Evolutionary conservation across 768 basidiomycete genomes (phyloP).

Genomic region (Serendipita indica): DNA sequence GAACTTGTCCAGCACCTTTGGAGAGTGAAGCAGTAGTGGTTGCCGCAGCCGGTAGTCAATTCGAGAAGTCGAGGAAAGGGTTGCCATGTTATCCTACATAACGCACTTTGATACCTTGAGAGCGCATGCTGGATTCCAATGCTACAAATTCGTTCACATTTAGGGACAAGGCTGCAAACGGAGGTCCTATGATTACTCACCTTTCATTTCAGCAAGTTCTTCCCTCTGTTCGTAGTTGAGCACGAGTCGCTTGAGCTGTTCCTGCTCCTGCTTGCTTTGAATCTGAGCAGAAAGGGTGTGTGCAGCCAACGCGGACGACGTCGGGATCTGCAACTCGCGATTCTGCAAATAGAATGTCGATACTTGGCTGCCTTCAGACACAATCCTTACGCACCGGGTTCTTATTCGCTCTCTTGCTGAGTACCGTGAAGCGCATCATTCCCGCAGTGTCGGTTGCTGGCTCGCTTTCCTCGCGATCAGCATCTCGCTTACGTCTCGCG

Average conservation of each 20-base stretch:
- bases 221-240: slow-evolving; percentile 83
- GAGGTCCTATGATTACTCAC: too few species aligned
- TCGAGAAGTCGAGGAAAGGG: too few species aligned
- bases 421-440: slow-evolving; percentile 82
- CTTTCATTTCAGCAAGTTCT: slow-evolving; percentile 28
- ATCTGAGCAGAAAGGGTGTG: slow-evolving; percentile 84
- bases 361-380: background rate
- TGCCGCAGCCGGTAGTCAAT: too few species aligned
- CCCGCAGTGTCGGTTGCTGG: slow-evolving; percentile 23
- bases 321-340: slow-evolving; percentile 78
- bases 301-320: slow-evolving; percentile 73
- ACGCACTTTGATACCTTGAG: background rate
- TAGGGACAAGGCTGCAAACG: too few species aligned
- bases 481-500: slow-evolving; percentile 35
- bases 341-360: slow-evolving; percentile 30
- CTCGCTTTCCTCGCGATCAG: slow-evolving; percentile 44
- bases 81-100: too few species aligned
- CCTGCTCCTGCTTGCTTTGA: slow-evolving; percentile 91
- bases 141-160: background rate
- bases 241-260: slow-evolving; percentile 90
- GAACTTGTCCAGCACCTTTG: too few species aligned
- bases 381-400: slow-evolving; percentile 48
- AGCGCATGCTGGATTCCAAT: background rate
- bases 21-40: too few species aligned
- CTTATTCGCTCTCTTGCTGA: slow-evolving; percentile 87